These are phyloP conservation scores for Phaeoacremonium minimum DNA, from an alignment of 2,329 filamentous ascomycete species.

Conservation along the genomic window DNA sequence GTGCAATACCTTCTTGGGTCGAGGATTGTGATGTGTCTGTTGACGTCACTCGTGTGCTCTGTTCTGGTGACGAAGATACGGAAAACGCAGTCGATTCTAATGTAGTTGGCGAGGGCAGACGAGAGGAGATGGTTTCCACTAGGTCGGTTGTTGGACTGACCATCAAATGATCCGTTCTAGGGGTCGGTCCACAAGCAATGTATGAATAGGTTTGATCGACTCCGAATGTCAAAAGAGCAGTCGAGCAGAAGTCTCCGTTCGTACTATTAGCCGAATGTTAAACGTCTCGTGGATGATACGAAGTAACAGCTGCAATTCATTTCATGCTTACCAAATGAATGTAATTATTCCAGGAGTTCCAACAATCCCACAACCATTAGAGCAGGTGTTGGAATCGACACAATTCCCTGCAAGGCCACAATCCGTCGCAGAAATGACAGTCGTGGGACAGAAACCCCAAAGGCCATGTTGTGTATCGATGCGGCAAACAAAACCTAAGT, in stretches of 20 bases:
- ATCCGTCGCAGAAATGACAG: conserved; percentile 26
- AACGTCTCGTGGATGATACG: no score
- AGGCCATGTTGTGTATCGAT: conserved; percentile 25
- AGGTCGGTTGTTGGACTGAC: conserved; percentile 6
- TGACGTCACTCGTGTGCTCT: conserved; percentile 3
- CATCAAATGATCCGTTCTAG: conserved; percentile 12
- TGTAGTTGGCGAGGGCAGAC: conserved; percentile 10
- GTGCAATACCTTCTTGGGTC: no score
- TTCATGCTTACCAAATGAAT: conserved; percentile 30
- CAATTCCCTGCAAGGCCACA: conserved; percentile 32
- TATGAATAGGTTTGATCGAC: conserved; percentile 28
- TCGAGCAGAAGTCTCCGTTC: conserved; percentile 23
- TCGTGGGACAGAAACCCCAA: conserved; percentile 34
- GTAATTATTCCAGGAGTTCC: conserved; percentile 19
- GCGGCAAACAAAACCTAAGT: conserved; percentile 27
- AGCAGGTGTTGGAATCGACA: conserved; percentile 24
- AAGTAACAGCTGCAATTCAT: not conserved
- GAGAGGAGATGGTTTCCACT: conserved; percentile 6
- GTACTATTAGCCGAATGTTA: no score
- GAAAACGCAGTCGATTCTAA: conserved; percentile 1
- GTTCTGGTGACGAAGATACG: not conserved
- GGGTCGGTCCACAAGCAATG: conserved; percentile 23
- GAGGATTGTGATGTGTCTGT: conserved; percentile 2
- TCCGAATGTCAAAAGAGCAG: conserved; percentile 23
- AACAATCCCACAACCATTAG: conserved; percentile 23